Base-by-base conservation (phyloP, 2,329 filamentous ascomycete genomes). In the Taxawa tesnikishii region DNA sequence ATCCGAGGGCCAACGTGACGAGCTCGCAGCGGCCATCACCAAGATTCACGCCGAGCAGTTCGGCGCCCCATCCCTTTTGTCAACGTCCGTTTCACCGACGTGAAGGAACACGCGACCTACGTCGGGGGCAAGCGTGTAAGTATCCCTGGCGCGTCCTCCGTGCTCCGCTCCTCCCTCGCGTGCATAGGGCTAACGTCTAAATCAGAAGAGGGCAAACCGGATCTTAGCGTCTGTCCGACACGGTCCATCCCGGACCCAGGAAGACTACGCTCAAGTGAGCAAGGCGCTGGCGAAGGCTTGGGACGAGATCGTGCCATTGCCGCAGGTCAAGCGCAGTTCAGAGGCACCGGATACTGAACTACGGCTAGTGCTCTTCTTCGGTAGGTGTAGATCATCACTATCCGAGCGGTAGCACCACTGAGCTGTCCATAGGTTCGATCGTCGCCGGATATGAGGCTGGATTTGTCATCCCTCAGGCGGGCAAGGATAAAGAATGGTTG, bases 61-160 rank as follows among this genome's bases (percentile, higher is more conserved):
- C 53, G 50, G 47, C 26, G 55, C 59, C 0, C 59, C 60, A 0
- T 50, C 47, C 3, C 43, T 59, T 65, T 66, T 47, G 60, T 65
- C 29, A 61, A 64, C 38, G 51, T 65, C 10, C 43, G 47, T 11
- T 63, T 61, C 43, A 50, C 43, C 13, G 48, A 58, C 34, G 34
- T 42, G 15, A 41, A 38, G 15, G 9, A 37, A 6, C 16, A 35
- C 26, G n/a, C 26, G 4, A 31, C 40, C 3, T 62, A 57, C 38
- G 43, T 59, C 3, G 58, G 41, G 18, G 59, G 59, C n/a, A 52
- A 54, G 17, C 43, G 41, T 23, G 45, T 44, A 29, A 17, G 32
- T 37, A 18, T 9, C 17, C 15, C 32, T n/a, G 16, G n/a, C 15
- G 13, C 29, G n/a, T n/a, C n/a, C n/a, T n/a, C n/a, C n/a, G n/a